Evolutionary conservation across 139 green algal genomes (phyloP).

Genomic region (Picochlorum sp.): DNA sequence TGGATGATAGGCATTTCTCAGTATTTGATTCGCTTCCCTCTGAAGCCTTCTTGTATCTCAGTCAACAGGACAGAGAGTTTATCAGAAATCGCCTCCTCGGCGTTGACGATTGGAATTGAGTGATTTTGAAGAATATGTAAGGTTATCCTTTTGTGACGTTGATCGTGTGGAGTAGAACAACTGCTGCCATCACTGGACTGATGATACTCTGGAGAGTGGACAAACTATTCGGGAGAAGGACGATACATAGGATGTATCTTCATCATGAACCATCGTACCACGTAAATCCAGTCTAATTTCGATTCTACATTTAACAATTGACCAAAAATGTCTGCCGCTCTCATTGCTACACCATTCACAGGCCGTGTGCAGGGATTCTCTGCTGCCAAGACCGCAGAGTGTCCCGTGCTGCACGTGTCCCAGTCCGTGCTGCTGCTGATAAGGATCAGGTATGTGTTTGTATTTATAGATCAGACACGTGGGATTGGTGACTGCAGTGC

Average conservation of each 20-base stretch:
- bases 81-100: conserved; percentile 15
- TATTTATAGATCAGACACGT: not conserved
- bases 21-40: conserved; percentile 26
- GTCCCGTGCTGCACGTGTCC: not conserved
- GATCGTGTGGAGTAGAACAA: too few relatives aligned
- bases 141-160: too few relatives aligned
- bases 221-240: not conserved
- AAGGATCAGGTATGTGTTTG: conserved; percentile 12
- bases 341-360: conserved; percentile 2
- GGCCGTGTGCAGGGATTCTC: not conserved
- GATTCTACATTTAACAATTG: conserved; percentile 2
- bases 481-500: not conserved
- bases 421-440: conserved; percentile 5
- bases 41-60: conserved; percentile 28
- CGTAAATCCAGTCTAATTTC: not conserved
- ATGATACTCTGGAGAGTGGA: not conserved
- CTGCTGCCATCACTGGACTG: too few relatives aligned
- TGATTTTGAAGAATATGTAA: not conserved
- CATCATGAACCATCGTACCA: not conserved
- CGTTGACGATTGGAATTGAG: not conserved
- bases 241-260: not conserved
- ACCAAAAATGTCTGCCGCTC: conserved; percentile 4
- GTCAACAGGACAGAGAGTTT: conserved; percentile 5
- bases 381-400: not conserved
- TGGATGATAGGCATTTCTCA: conserved; percentile 27